phyloP scores from a whole-genome alignment of 129 eudicot genomes.

The Deinandra increscens region DNA sequence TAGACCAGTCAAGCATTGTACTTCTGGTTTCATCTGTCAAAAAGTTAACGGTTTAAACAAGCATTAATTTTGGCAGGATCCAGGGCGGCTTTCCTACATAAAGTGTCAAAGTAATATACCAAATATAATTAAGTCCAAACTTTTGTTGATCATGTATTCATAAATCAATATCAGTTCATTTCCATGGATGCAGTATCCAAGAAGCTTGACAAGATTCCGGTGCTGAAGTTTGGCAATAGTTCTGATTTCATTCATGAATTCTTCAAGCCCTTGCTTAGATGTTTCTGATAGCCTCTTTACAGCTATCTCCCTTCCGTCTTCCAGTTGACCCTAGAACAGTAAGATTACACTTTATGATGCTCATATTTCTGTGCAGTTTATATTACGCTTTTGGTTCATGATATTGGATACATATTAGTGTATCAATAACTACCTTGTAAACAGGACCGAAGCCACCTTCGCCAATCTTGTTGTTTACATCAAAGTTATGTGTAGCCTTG shows the following conservation, averaged over 20 bases:
- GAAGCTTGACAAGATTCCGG: slow-evolving; percentile 51
- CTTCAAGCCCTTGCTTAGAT: slow-evolving; percentile 37
- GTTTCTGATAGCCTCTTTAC: slow-evolving; percentile 42
- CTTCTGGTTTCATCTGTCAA: slow-evolving; percentile 16
- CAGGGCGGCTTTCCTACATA: not conserved
- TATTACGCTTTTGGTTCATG: not conserved
- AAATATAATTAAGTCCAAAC: slow-evolving; percentile 41
- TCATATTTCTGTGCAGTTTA: not conserved
- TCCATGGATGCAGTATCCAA: slow-evolving; percentile 44
- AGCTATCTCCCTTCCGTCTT: slow-evolving; percentile 38
- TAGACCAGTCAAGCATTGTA: slow-evolving; percentile 15
- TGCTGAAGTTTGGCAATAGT: slow-evolving; percentile 49
- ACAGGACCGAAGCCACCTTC: slow-evolving; percentile 40
- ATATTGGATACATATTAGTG: not conserved
- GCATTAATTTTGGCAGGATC: not conserved
- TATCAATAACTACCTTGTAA: slow-evolving; percentile 23
- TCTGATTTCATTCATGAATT: slow-evolving; percentile 35
- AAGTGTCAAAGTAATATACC: slow-evolving; percentile 23
- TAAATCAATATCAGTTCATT: slow-evolving; percentile 33
- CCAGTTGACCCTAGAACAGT: slow-evolving; percentile 39
- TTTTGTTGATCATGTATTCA: slow-evolving; percentile 45
- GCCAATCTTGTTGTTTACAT: slow-evolving; percentile 29
- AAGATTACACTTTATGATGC: not conserved
- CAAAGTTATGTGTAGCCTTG: slow-evolving; percentile 28
- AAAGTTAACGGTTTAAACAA: not conserved